Evolutionary conservation across 306 rosid species (phyloP).

Genomic region (Pterocarpus santalinus): DNA sequence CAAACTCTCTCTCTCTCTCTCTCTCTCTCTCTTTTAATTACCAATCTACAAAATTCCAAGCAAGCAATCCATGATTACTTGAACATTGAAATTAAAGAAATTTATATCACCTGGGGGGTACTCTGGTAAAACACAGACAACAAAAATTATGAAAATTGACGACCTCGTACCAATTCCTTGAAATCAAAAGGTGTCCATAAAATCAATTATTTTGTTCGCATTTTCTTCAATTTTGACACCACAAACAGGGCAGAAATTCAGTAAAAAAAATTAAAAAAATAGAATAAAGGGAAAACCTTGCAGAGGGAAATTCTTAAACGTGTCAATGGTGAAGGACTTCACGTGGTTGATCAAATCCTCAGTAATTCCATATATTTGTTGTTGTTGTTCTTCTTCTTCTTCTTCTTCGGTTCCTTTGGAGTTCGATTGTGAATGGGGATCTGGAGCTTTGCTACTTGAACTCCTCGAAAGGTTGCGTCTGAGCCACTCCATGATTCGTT

Average conservation of each 20-base stretch:
- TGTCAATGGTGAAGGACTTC: constrained; percentile 77
- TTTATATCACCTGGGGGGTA: background rate
- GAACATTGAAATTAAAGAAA: background rate
- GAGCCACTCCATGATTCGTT: constrained; percentile 72
- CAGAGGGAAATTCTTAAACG: constrained; percentile 77
- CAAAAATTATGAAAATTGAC: constrained; percentile 24
- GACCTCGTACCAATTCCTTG: background rate
- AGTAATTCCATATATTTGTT: constrained; percentile 64
- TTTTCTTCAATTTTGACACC: constrained; percentile 12
- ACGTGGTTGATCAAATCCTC: constrained; percentile 64
- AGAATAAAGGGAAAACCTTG: constrained; percentile 55
- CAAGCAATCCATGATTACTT: constrained; percentile 10
- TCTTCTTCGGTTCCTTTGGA: constrained; percentile 43
- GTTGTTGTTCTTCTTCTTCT: background rate
- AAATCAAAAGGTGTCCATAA: constrained; percentile 4
- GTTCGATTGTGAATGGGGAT: constrained; percentile 45
- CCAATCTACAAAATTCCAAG: background rate
- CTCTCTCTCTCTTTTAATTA: background rate
- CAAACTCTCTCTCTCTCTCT: background rate
- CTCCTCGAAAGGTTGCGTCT: constrained; percentile 59
- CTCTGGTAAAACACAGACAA: background rate
- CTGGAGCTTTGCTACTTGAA: constrained; percentile 43
- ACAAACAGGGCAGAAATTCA: background rate
- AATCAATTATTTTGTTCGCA: background rate
- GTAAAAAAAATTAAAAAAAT: background rate